Evolutionary conservation across 2,329 filamentous ascomycete genomes (phyloP).

Genomic region (Volutella citrinella): DNA sequence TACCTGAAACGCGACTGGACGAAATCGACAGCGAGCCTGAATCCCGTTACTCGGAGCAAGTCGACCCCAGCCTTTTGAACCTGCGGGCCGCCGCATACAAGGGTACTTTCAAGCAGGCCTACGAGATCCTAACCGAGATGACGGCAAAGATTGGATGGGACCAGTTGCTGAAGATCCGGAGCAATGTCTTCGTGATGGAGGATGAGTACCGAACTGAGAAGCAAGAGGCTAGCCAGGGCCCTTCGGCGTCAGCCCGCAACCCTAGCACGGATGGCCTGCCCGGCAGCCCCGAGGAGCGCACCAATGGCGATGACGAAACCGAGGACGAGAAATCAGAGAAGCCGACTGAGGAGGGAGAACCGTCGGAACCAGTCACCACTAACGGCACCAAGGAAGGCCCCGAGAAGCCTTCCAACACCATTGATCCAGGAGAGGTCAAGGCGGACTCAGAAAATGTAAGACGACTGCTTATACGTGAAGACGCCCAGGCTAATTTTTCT

Average conservation of each 20-base stretch:
- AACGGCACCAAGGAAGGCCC: conserved; percentile 47
- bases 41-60: conserved; percentile 75
- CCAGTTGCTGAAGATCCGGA: conserved; percentile 87
- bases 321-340: conserved; percentile 32
- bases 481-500: too few relatives aligned
- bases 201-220: conserved; percentile 95
- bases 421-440: conserved; percentile 75
- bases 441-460: conserved; percentile 69
- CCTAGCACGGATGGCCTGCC: conserved; percentile 77
- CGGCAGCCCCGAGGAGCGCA: conserved; percentile 61
- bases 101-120: conserved; percentile 93
- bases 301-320: conserved; percentile 43
- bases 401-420: conserved; percentile 77
- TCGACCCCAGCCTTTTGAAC: conserved; percentile 82
- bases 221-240: conserved; percentile 56
- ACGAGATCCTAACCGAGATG: conserved; percentile 91
- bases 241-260: conserved; percentile 55
- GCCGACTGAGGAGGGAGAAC: conserved; percentile 22
- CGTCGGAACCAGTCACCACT: conserved; percentile 17
- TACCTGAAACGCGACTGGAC: conserved; percentile 86
- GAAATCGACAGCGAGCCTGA: conserved; percentile 93
- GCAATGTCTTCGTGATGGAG: conserved; percentile 99
- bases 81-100: conserved; percentile 87
- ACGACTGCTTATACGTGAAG: too few relatives aligned
- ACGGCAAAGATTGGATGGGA: conserved; percentile 98